Conservation (phyloP, 1,284 basidiomycete species). For the Termitomyces sp. region DNA sequence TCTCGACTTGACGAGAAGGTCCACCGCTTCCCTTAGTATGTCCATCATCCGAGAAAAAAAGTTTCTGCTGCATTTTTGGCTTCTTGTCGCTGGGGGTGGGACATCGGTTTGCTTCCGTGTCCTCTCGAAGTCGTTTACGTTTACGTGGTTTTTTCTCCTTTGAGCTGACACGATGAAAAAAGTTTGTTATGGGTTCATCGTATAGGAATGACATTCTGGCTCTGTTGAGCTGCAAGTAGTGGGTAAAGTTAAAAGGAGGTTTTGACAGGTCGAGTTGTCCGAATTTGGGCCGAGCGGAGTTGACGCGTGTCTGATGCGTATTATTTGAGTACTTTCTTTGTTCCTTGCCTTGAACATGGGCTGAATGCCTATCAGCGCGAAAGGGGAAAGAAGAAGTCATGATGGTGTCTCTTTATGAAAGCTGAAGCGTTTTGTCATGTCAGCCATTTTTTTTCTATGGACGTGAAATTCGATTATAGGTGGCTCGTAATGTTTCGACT, state of each 20-base stretch:
- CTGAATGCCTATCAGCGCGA: background rate
- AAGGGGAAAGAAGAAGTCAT: background rate
- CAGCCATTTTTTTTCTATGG: too few species aligned
- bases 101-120: constrained; percentile 5
- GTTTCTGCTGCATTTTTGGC: constrained; percentile 11
- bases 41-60: constrained; percentile 2
- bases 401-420: too few species aligned
- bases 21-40: background rate
- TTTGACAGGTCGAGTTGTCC: background rate
- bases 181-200: constrained; percentile 27
- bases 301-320: background rate
- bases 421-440: too few species aligned
- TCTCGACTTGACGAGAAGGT: background rate
- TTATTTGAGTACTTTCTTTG: background rate
- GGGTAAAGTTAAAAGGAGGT: background rate
- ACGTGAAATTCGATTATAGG: too few species aligned
- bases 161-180: constrained; percentile 20
- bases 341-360: background rate
- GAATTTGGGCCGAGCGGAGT: background rate
- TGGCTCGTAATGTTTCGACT: too few species aligned
- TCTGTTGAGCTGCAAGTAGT: background rate
- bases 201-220: constrained; percentile 20
- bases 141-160: constrained; percentile 11
- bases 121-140: constrained; percentile 13
- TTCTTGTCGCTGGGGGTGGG: constrained; percentile 8